These are phyloP conservation scores for Gossypium schwendimanii DNA, from an alignment of 441 rosid genomes.

Conservation along the genomic window DNA sequence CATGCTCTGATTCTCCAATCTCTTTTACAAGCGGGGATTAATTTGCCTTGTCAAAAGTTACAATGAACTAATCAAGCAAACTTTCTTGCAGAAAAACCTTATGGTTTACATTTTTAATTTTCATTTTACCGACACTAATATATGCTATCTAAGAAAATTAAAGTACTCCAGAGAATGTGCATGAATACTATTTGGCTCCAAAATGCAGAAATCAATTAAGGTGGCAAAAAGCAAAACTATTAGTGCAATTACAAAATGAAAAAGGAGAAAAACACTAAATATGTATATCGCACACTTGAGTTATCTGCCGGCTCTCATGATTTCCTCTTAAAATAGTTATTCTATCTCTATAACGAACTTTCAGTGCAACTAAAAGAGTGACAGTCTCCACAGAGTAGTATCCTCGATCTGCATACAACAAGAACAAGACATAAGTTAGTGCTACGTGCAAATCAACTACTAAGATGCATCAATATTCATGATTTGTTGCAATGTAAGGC, in stretches of 20 bases:
- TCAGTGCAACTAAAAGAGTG: conserved; percentile 73
- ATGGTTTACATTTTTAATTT: background rate
- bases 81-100: background rate
- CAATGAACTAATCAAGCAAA: background rate
- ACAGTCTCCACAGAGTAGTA: conserved; percentile 91
- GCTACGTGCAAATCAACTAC: background rate
- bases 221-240: background rate
- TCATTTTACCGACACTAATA: background rate
- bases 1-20: background rate
- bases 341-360: conserved; percentile 87
- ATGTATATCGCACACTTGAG: conserved; percentile 68
- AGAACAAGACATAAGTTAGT: background rate
- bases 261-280: background rate
- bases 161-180: background rate
- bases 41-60: background rate
- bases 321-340: conserved; percentile 82
- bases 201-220: background rate
- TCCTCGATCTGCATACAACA: conserved; percentile 65
- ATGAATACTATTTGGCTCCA: background rate
- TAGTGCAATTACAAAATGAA: background rate
- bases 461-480: background rate
- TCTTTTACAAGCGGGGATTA: background rate
- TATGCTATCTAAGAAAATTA: background rate
- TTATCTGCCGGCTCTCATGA: conserved; percentile 85
- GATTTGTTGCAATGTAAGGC: background rate